Base-by-base conservation (phyloP, 2,329 filamentous ascomycete genomes). In the Plenodomus biglobosus region DNA sequence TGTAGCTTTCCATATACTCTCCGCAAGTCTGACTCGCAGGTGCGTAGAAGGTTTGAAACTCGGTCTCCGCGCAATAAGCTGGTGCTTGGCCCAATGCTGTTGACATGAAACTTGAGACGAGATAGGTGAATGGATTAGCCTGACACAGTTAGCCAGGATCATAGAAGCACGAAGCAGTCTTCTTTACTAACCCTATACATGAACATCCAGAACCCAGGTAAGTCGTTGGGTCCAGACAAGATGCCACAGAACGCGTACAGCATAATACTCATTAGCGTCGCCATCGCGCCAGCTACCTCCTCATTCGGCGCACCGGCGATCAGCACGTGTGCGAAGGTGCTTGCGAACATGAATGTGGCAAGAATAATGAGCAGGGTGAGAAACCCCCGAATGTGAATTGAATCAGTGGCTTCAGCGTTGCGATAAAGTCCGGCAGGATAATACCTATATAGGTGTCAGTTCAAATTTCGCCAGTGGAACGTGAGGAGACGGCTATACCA, bases 151-250 rank as follows among this genome's bases (percentile, higher is more conserved):
- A 37, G 35, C 18, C 4, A 32, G 11, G 35, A 18, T 4, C 18
- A 18, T 16, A 10, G 16, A 37, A 10, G 35, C 8, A 36, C 15
- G 6, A 20, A 18, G 35, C 8, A 5, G 15, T 18, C 8, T 37
- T 10, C 22, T 18, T 17, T 37, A 37, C 35, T 18, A 8, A 37
- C 75, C 17, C 82, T 78, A 68, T 89, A 87, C 86, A 90, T 90
- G 73, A 88, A 90, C 56, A 84, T 85, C 87, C 87, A 91, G 74
- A 90, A 90, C 0, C 81, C 76, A 0, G 87, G 86, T 1, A 90
- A 75, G 0, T 77, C 76, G 2, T 67, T 51, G 0, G 84, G 80
- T 0, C 78, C 70, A 47, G 85, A 81, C 38, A 90, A 73, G 4
- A 89, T 85, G 60, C 85, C 78, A 48, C 75, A 61, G 44, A 66